Evolutionary conservation across 495 filamentous ascomycete genomes (phyloP), one percentile per base, ranked within the genome.

Genomic region (Talaromyces thailandensis): DNA sequence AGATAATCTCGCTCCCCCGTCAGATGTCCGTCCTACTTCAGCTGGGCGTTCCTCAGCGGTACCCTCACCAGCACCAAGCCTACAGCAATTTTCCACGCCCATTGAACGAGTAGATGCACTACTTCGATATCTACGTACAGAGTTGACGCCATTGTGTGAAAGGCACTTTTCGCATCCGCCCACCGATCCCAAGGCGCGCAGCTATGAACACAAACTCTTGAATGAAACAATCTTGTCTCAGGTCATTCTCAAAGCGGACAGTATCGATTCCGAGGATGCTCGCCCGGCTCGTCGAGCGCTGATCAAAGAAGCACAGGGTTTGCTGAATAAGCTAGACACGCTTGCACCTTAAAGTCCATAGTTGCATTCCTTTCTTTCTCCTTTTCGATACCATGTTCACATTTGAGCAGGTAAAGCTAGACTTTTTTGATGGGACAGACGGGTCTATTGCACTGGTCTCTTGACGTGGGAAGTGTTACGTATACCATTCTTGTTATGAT

Each of bases 141-240:
- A 81, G 59, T 79, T 93, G 60, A 65, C 87, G 6, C 91, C 92
- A 2, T 73, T 85, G 9, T 90, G 86, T 64, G 74, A 83, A 0
- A 71, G 82, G 35, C 97, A 87, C 72, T 78, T 84, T 25, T 68
- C 76, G 0, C 67, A 79, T 21, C 87, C 93, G 14, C 94, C 94
- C 0, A 67, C 66, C 3, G 92, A 97, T 25, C 66, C 71, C 21
- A 88, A 89, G 72, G 87, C 87, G 75, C 79, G 85, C 45, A 84
- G 85, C 21, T 88, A 89, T 45, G 88, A 93, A 65, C 86, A 97
- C 64, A 86, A 88, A 72, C 89, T 84, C 70, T 68, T 97, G 35
- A 86, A 82, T 28, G 94, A 97, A 78, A 90, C 85, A 4, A 88
- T 96, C 60, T 75, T 98, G 79, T 81, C 84, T 57, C 90, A 96